These are phyloP conservation scores for Lachnellula arida DNA, from an alignment of 2,329 filamentous ascomycete genomes.

Conservation along the genomic window DNA sequence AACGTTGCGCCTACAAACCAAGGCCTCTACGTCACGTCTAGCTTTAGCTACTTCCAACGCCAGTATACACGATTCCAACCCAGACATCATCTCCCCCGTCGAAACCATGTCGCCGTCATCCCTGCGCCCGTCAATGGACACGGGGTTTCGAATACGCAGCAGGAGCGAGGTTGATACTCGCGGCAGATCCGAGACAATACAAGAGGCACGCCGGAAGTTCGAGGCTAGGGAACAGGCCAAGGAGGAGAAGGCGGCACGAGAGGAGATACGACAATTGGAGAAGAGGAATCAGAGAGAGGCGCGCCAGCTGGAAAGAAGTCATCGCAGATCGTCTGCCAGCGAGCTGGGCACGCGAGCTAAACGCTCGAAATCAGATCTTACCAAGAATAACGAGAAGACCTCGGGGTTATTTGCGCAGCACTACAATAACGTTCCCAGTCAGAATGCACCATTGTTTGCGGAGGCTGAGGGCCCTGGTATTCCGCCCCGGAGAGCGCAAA, in stretches of 20 bases:
- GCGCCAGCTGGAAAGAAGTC: slow-evolving; percentile 42
- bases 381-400: slow-evolving; percentile 23
- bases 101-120: slow-evolving; percentile 39
- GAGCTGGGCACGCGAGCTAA: slow-evolving; percentile 36
- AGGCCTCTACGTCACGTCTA: slow-evolving; percentile 24
- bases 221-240: slow-evolving; percentile 57
- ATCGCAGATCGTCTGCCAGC: slow-evolving; percentile 32
- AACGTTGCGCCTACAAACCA: slow-evolving; percentile 28
- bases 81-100: slow-evolving; percentile 23
- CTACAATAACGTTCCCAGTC: slow-evolving; percentile 15
- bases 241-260: slow-evolving; percentile 57
- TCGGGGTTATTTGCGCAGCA: slow-evolving; percentile 18
- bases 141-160: slow-evolving; percentile 54
- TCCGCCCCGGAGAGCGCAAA: background rate
- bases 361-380: slow-evolving; percentile 35
- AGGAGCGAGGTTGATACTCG: slow-evolving; percentile 55
- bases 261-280: slow-evolving; percentile 54
- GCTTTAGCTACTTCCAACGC: slow-evolving; percentile 26
- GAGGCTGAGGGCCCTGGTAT: background rate
- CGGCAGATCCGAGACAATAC: slow-evolving; percentile 52
- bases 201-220: slow-evolving; percentile 58
- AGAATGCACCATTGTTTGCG: slow-evolving; percentile 6
- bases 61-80: slow-evolving; percentile 17
- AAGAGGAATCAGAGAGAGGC: slow-evolving; percentile 55
- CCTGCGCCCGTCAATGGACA: slow-evolving; percentile 55